These are phyloP conservation scores for Ogataea corticis DNA, from an alignment of 805 yeast genomes.

Conservation along the genomic window DNA sequence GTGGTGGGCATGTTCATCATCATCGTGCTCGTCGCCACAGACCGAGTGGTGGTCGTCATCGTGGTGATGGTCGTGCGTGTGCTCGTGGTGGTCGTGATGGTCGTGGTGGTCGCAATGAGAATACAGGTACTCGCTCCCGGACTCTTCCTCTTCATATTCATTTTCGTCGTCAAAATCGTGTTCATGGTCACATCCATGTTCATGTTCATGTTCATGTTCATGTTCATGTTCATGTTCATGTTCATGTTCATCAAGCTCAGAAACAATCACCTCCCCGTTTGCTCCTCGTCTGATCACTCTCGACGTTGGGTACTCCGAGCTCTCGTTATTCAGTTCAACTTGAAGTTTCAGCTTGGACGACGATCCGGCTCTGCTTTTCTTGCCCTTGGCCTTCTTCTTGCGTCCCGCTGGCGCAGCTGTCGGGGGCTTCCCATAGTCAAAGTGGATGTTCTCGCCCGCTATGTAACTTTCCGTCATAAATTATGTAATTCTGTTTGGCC, in stretches of 20 bases:
- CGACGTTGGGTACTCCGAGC: slow-evolving; percentile 69
- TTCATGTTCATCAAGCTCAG: slow-evolving; percentile 40
- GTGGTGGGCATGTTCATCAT: slow-evolving; percentile 14
- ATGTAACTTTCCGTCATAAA: slow-evolving; percentile 23
- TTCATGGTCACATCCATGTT: slow-evolving; percentile 21
- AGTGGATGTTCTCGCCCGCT: slow-evolving; percentile 34
- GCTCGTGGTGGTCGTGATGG: slow-evolving; percentile 16
- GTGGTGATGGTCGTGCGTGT: slow-evolving; percentile 15
- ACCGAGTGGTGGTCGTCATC: slow-evolving; percentile 17
- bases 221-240: slow-evolving; percentile 21
- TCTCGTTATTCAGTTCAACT: slow-evolving; percentile 54
- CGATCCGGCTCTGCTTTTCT: slow-evolving; percentile 13
- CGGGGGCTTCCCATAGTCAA: slow-evolving; percentile 25
- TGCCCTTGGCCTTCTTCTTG: slow-evolving; percentile 20
- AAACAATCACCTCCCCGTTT: slow-evolving; percentile 78
- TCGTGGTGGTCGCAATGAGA: slow-evolving; percentile 20
- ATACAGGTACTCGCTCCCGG: slow-evolving; percentile 15
- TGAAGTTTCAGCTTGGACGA: slow-evolving; percentile 26
- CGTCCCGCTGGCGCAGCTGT: slow-evolving; percentile 1
- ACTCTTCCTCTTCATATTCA: slow-evolving; percentile 13
- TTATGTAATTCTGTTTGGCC: too few species aligned
- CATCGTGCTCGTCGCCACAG: slow-evolving; percentile 18
- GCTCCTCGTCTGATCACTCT: slow-evolving; percentile 64
- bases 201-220: slow-evolving; percentile 8
- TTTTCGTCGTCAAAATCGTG: slow-evolving; percentile 4